phyloP scores from a whole-genome alignment of 2,329 filamentous ascomycete genomes.

The Claviceps sp. region DNA sequence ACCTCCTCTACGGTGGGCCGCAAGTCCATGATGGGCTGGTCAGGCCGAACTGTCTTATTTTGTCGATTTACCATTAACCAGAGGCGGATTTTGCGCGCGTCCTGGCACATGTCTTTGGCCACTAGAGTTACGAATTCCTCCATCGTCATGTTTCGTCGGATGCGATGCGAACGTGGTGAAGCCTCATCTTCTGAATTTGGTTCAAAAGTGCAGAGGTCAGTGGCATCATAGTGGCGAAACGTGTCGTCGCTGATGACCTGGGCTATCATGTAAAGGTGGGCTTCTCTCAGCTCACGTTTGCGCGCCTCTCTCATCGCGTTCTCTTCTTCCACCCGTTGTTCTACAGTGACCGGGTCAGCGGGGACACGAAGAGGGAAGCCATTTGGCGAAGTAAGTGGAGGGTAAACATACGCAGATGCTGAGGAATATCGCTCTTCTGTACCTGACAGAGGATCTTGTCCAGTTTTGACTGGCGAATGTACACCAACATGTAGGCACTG shows the following conservation, averaged over 20 bases:
- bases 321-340: conserved; percentile 69
- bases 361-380: not conserved
- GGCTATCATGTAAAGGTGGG: conserved; percentile 80
- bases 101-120: conserved; percentile 54
- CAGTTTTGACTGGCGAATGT: conserved; percentile 77
- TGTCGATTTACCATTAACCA: conserved; percentile 99
- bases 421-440: conserved; percentile 63
- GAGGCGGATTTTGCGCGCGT: conserved; percentile 59
- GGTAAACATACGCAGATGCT: conserved; percentile 54
- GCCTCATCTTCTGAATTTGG: conserved; percentile 51
- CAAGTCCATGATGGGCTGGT: conserved; percentile 69
- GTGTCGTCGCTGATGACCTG: conserved; percentile 71
- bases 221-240: conserved; percentile 69
- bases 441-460: conserved; percentile 70
- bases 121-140: conserved; percentile 60
- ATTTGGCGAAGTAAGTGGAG: not conserved
- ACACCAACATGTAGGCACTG: conserved; percentile 98
- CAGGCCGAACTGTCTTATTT: conserved; percentile 89
- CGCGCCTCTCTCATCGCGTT: conserved; percentile 59
- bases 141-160: conserved; percentile 63
- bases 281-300: conserved; percentile 82
- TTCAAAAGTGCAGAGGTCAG: conserved; percentile 66
- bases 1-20: conserved; percentile 66
- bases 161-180: conserved; percentile 57
- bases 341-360: conserved; percentile 24